phyloP scores from a whole-genome alignment of 192 early-diverging fungal genomes.

The Coemansia sp. region DNA sequence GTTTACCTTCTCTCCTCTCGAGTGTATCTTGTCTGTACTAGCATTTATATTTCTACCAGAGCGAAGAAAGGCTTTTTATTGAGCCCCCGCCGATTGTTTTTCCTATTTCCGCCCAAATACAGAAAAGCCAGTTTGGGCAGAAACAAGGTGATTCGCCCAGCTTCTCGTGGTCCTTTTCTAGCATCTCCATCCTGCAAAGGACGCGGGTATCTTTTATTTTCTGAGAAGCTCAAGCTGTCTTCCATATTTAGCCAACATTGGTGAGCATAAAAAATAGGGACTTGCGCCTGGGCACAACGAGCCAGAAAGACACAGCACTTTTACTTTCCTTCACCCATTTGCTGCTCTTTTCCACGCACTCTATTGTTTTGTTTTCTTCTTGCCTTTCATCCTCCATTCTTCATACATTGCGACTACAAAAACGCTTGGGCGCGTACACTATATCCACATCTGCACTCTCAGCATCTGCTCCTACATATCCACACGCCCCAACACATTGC shows the following conservation, averaged over 20 bases:
- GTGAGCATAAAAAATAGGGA: conserved; percentile 4
- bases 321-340: neutral
- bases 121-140: neutral
- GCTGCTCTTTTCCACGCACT: neutral
- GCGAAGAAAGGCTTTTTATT: neutral
- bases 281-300: neutral
- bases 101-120: neutral
- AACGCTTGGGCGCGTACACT: too few relatives aligned
- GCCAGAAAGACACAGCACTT: neutral
- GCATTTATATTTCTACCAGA: neutral
- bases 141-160: neutral
- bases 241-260: conserved; percentile 6
- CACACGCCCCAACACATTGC: conserved; percentile 1
- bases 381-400: conserved; percentile 1
- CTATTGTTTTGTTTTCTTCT: conserved; percentile 5
- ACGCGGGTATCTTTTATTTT: neutral
- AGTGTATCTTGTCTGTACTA: neutral
- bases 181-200: neutral
- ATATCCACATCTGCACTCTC: too few relatives aligned
- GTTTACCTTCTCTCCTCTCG: neutral
- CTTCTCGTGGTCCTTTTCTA: neutral
- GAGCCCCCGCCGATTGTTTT: neutral
- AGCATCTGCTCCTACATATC: too few relatives aligned
- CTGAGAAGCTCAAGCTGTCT: neutral
- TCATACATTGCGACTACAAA: neutral